Evolutionary conservation across 306 rosid genomes (phyloP).

Genomic region (Vicia villosa): DNA sequence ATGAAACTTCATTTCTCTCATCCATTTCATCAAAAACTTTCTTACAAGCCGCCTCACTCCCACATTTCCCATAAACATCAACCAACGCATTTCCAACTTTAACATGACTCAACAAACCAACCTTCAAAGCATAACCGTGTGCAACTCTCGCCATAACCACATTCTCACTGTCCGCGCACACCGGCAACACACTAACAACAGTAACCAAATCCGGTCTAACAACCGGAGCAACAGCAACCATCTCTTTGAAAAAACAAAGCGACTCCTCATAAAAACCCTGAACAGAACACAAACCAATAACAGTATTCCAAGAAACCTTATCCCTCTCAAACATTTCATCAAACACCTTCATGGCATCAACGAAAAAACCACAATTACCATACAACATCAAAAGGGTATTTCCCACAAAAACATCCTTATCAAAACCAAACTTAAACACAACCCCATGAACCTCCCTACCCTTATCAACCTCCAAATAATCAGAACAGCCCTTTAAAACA

Average conservation of each 20-base stretch:
- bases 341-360: conserved; percentile 57
- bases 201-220: conserved; percentile 63
- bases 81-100: conserved; percentile 69
- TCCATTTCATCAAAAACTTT: conserved; percentile 70
- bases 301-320: conserved; percentile 76
- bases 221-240: conserved; percentile 44
- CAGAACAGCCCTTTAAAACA: conserved; percentile 71
- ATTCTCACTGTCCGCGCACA: conserved; percentile 60
- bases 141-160: conserved; percentile 52
- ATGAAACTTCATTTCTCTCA: conserved; percentile 74
- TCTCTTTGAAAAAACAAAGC: conserved; percentile 43
- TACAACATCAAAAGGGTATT: conserved; percentile 71
- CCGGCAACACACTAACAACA: conserved; percentile 61
- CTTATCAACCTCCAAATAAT: conserved; percentile 49
- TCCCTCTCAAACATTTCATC: conserved; percentile 83
- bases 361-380: conserved; percentile 51
- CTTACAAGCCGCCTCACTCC: conserved; percentile 57
- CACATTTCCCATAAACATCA: conserved; percentile 84
- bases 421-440: conserved; percentile 67
- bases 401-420: conserved; percentile 67
- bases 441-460: conserved; percentile 80
- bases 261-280: conserved; percentile 53
- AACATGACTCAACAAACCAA: conserved; percentile 61
- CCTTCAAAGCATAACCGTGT: conserved; percentile 74
- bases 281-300: conserved; percentile 61